Evolutionary conservation across 2,329 filamentous ascomycete species (phyloP), one percentile per base, ranked within the genome.

Genomic region (Tolypocladium album): DNA sequence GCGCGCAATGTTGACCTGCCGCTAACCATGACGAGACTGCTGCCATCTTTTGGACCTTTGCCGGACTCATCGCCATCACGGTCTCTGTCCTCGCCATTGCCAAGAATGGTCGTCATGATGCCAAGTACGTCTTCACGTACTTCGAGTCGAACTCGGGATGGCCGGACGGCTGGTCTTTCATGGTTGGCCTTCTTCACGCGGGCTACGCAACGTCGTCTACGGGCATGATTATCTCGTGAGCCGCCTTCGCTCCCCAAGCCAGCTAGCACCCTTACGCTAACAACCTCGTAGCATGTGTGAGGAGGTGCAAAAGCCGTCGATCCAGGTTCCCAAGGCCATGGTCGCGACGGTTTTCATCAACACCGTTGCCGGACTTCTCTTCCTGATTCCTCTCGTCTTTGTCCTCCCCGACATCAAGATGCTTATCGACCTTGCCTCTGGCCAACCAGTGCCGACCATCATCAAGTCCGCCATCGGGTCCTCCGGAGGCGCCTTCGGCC

Each of bases 191-290:
- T 36, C 77, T 90, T 24, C 87, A 89, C 67, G 87, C 85, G 57
- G 88, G 84, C 63, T 90, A 90, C 68, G 87, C 86, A 55, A 89
- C 87, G 17, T 90, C 87, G 4, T 88, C 87, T 20, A 90, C 87
- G 0, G 88, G 88, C 73, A 91, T 91, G 88, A 87, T 91, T 61
- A 87, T 90, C 70, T 88, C 85, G 84, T 87, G 75, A 79, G 84
- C 78, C 4, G 11, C 31, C n/a, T 11, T 13, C 20, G 17, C 6
- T 15, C 9, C 6, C 9, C 31, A 13, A 36, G 27, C 9, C 13
- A 17, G 20, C 20, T 4, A 2, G 9, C 3, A 9, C 9, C 20
- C 12, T 12, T 17, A 31, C 31, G 31, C 31, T 53, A n/a, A 53
- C 45, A 17, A 9, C 12, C 8, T 7, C 15, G 43, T 61, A 87